Evolutionary conservation across 2,329 filamentous ascomycete genomes (phyloP).

Genomic region (Trichoderma simmonsii): DNA sequence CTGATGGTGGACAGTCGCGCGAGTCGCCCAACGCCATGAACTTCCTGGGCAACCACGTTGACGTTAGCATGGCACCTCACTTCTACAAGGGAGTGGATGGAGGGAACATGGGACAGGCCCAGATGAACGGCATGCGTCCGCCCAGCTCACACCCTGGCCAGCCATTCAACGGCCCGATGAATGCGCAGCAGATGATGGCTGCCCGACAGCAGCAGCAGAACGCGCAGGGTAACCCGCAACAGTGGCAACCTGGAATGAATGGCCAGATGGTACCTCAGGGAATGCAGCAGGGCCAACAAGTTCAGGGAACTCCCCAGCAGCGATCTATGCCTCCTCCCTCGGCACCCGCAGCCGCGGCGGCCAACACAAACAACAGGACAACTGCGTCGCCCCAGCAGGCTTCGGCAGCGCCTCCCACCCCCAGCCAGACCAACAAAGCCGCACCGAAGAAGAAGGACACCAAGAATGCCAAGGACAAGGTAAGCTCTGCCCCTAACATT

Average conservation of each 20-base stretch:
- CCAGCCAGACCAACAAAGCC: slow-evolving; percentile 68
- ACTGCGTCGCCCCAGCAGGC: slow-evolving; percentile 62
- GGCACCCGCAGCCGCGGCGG: slow-evolving; percentile 48
- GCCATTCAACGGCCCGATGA: slow-evolving; percentile 58
- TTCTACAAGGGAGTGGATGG: slow-evolving; percentile 58
- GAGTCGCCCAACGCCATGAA: slow-evolving; percentile 62
- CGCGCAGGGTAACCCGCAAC: slow-evolving; percentile 32
- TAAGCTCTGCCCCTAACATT: slow-evolving; percentile 17
- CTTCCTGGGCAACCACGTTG: slow-evolving; percentile 62
- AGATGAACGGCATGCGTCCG: slow-evolving; percentile 67
- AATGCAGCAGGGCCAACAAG: slow-evolving; percentile 42
- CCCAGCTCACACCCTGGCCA: slow-evolving; percentile 64
- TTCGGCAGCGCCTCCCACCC: slow-evolving; percentile 70
- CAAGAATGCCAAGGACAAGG: slow-evolving; percentile 65
- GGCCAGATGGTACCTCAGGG: slow-evolving; percentile 40
- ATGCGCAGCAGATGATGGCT: slow-evolving; percentile 59
- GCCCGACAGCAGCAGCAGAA: slow-evolving; percentile 39
- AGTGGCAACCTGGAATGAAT: slow-evolving; percentile 42
- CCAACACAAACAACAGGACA: slow-evolving; percentile 52
- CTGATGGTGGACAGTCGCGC: slow-evolving; percentile 64
- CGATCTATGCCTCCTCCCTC: slow-evolving; percentile 66
- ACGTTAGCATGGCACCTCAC: slow-evolving; percentile 57
- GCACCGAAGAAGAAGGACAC: slow-evolving; percentile 74
- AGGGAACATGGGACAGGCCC: slow-evolving; percentile 51
- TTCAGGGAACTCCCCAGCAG: slow-evolving; percentile 70